phyloP scores from a whole-genome alignment of 257 asterid genomes.

The Echium plantagineum region DNA sequence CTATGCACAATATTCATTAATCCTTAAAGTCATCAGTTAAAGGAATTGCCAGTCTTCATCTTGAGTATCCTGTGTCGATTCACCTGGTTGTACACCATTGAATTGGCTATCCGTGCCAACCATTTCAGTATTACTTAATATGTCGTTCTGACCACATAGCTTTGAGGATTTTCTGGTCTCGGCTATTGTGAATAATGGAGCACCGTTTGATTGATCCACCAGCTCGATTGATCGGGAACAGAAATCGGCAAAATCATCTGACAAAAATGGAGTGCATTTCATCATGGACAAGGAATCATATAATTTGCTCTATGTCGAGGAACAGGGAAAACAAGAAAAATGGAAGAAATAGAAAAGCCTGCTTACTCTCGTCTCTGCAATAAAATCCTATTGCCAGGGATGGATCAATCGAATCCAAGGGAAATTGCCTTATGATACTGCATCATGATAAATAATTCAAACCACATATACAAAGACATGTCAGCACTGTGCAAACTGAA shows the following conservation, averaged over 20 bases:
- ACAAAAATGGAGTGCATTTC: slow-evolving; percentile 2
- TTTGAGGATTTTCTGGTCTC: slow-evolving; percentile 33
- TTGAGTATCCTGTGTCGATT: slow-evolving; percentile 28
- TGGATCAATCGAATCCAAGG: slow-evolving; percentile 81
- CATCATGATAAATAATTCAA: not conserved
- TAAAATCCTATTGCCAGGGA: slow-evolving; percentile 86
- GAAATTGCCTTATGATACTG: slow-evolving; percentile 62
- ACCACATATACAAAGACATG: not conserved
- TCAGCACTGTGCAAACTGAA: not conserved
- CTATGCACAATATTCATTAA: not conserved
- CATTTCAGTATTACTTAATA: slow-evolving; percentile 11
- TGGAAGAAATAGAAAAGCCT: not conserved
- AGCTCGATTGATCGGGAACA: slow-evolving; percentile 55
- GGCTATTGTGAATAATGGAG: slow-evolving; percentile 76
- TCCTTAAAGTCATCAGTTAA: slow-evolving; percentile 16
- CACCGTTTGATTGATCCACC: slow-evolving; percentile 59
- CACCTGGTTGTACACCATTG: slow-evolving; percentile 17
- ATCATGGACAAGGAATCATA: not conserved
- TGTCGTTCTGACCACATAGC: slow-evolving; percentile 12
- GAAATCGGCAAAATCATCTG: slow-evolving; percentile 88
- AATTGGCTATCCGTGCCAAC: slow-evolving; percentile 20
- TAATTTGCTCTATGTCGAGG: not conserved
- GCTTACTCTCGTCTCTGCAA: slow-evolving; percentile 59
- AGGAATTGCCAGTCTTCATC: slow-evolving; percentile 98
- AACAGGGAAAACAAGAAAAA: no score